Evolutionary conservation across 2,329 filamentous ascomycete species (phyloP).

Genomic region (Periconia sp.): DNA sequence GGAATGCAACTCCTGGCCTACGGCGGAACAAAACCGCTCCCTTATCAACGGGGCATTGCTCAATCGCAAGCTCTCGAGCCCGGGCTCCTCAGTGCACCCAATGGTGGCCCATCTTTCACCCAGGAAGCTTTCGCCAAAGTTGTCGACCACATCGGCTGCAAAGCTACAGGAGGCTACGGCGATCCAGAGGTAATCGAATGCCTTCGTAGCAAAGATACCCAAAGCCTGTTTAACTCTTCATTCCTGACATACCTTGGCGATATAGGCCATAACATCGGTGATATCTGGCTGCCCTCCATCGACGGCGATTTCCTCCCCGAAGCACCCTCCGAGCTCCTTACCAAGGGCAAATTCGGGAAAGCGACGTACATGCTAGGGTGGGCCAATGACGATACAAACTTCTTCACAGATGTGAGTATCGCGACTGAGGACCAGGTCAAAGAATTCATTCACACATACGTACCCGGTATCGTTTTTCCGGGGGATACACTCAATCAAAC

Average conservation of each 20-base stretch:
- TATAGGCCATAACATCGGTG: constrained; percentile 45
- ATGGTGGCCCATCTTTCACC: constrained; percentile 29
- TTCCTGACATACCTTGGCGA: constrained; percentile 46
- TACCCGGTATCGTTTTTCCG: constrained; percentile 37
- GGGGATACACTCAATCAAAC: neutral
- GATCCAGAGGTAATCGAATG: constrained; percentile 51
- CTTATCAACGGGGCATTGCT: constrained; percentile 40
- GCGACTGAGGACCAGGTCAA: constrained; percentile 44
- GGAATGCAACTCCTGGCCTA: constrained; percentile 39
- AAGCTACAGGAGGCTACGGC: constrained; percentile 29
- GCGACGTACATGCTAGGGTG: constrained; percentile 49
- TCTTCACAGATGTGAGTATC: constrained; percentile 47
- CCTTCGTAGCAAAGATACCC: constrained; percentile 48
- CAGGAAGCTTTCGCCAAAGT: constrained; percentile 49
- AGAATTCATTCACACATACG: constrained; percentile 45
- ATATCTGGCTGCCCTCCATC: constrained; percentile 55
- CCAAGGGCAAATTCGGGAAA: constrained; percentile 46
- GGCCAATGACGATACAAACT: constrained; percentile 49
- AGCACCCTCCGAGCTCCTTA: constrained; percentile 47
- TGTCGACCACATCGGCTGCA: constrained; percentile 49
- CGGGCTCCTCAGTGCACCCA: constrained; percentile 37
- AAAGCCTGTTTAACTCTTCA: constrained; percentile 49
- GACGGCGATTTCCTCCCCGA: constrained; percentile 55
- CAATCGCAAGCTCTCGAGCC: constrained; percentile 54
- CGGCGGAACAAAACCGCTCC: constrained; percentile 30